Conservation (phyloP, 805 yeast genomes). For the Teunomyces cretensis region DNA sequence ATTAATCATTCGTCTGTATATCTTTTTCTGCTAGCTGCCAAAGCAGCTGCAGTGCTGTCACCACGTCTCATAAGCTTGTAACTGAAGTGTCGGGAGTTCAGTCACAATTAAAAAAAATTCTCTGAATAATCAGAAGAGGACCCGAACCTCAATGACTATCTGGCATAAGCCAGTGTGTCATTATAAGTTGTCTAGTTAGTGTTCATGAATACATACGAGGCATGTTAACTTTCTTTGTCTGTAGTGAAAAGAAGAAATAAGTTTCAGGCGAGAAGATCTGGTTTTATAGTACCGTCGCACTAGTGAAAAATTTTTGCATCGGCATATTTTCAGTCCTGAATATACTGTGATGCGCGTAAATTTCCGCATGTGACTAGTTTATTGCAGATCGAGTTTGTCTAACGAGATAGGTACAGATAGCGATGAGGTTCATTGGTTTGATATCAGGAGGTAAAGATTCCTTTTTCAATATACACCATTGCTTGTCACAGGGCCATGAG, state of each 20-base stretch:
- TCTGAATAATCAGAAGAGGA: conserved; percentile 45
- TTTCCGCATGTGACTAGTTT: conserved; percentile 5
- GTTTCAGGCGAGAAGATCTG: neutral
- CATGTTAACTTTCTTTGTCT: conserved; percentile 43
- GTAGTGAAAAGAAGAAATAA: conserved; percentile 6
- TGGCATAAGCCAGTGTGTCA: conserved; percentile 2
- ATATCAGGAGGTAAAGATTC: conserved; percentile 97
- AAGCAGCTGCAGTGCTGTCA: neutral
- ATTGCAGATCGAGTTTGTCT: neutral
- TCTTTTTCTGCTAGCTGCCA: too few relatives aligned
- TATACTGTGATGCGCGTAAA: conserved; percentile 6
- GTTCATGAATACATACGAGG: conserved; percentile 53
- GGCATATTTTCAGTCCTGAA: neutral
- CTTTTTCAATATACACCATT: conserved; percentile 83
- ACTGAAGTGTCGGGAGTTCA: conserved; percentile 91
- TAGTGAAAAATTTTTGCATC: conserved; percentile 3
- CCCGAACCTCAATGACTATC: conserved; percentile 61
- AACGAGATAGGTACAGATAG: neutral
- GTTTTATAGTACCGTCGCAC: neutral
- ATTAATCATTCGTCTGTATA: too few relatives aligned
- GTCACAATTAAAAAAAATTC: conserved; percentile 44
- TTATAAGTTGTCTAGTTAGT: conserved; percentile 4
- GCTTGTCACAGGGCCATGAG: conserved; percentile 83
- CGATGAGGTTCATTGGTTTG: conserved; percentile 88
- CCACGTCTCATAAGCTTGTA: conserved; percentile 28